Conservation (phyloP, 2,329 filamentous ascomycete genomes). For the Penicillium expansum region DNA sequence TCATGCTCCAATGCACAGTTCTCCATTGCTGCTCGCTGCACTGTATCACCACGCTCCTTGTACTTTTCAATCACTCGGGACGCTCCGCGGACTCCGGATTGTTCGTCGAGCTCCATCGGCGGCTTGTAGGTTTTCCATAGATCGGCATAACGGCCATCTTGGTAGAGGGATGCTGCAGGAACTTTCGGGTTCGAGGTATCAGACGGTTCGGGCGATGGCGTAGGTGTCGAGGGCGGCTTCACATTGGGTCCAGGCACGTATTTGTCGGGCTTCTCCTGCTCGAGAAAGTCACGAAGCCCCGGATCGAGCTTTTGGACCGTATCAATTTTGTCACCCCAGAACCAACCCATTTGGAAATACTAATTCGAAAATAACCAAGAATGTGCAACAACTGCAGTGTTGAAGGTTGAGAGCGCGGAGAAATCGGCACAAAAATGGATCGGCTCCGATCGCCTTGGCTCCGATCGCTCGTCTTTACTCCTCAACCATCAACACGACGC, state of each 20-base stretch:
- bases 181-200: slow-evolving; percentile 35
- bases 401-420: slow-evolving; percentile 17
- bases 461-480: slow-evolving; percentile 21
- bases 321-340: slow-evolving; percentile 59
- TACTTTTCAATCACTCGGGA: slow-evolving; percentile 78
- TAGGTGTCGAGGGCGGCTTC: slow-evolving; percentile 24
- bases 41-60: slow-evolving; percentile 74
- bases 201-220: slow-evolving; percentile 22
- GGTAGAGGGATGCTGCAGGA: slow-evolving; percentile 58
- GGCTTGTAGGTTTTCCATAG: slow-evolving; percentile 91
- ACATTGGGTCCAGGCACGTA: slow-evolving; percentile 47
- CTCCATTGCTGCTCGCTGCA: slow-evolving; percentile 80
- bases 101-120: slow-evolving; percentile 62
- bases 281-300: slow-evolving; percentile 77
- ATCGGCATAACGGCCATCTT: slow-evolving; percentile 74
- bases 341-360: slow-evolving; percentile 57
- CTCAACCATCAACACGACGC: slow-evolving; percentile 31
- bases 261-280: slow-evolving; percentile 75
- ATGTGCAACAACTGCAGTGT: background rate
- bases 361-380: background rate
- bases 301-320: slow-evolving; percentile 76
- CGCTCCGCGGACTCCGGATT: slow-evolving; percentile 72
- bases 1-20: slow-evolving; percentile 89
- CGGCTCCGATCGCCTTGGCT: slow-evolving; percentile 17
- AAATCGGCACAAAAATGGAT: slow-evolving; percentile 29